A percentile compares a stretch with the other conserved stretches of the same genome.
These are phyloP conservation scores for Xylariaceae sp. DNA, from an alignment of 2,329 filamentous ascomycete genomes.

Conservation along the genomic window DNA sequence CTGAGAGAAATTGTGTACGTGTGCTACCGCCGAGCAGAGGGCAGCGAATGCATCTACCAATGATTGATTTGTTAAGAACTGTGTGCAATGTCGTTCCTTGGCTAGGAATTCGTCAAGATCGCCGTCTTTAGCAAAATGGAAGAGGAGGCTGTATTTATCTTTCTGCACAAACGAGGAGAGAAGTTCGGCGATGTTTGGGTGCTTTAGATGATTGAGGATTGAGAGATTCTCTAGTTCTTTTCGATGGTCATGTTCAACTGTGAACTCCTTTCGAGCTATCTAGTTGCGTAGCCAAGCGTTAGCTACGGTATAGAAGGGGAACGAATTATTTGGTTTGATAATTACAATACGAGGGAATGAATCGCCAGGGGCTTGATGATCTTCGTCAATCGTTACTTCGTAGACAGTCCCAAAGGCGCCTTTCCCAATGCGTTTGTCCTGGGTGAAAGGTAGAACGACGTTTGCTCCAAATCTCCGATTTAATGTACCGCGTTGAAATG, in stretches of 20 bases:
- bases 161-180: conserved; percentile 2
- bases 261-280: conserved; percentile 16
- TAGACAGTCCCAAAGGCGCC: conserved; percentile 12
- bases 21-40: conserved; percentile 4
- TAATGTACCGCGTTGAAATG: conserved; percentile 4
- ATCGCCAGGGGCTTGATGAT: conserved; percentile 2
- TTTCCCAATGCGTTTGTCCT: neutral
- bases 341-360: conserved; percentile 2
- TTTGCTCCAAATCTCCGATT: neutral
- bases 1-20: conserved; percentile 12
- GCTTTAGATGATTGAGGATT: conserved; percentile 14
- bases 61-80: neutral
- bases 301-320: neutral
- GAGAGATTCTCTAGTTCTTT: conserved; percentile 11
- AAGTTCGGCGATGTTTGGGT: conserved; percentile 16
- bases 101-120: conserved; percentile 2
- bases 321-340: neutral
- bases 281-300: neutral
- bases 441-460: conserved; percentile 3
- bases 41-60: conserved; percentile 2
- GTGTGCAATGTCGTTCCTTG: neutral
- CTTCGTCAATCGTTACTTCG: conserved; percentile 3
- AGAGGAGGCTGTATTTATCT: conserved; percentile 9
- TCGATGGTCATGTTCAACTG: neutral
- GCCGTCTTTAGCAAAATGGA: conserved; percentile 7